A percentile compares a stretch with the other conserved stretches of the same genome.
Conservation (phyloP, 148 eudicot genomes). For the Vaccinium macrocarpon region DNA sequence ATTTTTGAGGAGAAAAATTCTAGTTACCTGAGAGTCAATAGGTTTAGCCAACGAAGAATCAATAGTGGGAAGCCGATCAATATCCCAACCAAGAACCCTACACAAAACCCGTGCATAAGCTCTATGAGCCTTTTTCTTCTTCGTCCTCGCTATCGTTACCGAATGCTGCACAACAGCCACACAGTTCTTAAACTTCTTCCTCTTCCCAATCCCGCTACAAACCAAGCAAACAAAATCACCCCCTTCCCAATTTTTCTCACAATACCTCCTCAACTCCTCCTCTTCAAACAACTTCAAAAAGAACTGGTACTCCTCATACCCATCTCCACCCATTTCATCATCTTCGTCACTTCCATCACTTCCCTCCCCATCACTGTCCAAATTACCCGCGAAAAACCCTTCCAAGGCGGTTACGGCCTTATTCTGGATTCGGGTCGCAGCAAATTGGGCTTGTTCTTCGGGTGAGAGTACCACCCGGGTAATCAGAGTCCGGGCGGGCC, state of each 20-base stretch:
- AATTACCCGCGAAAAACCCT: conserved; percentile 25
- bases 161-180: conserved; percentile 81
- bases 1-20: neutral
- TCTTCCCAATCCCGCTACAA: conserved; percentile 54
- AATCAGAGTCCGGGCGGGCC: no score
- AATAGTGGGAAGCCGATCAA: conserved; percentile 46
- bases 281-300: conserved; percentile 54
- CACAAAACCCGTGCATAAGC: conserved; percentile 67
- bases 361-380: conserved; percentile 3
- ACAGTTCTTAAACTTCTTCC: conserved; percentile 64
- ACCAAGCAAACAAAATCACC: conserved; percentile 82
- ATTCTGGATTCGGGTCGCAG: conserved; percentile 35
- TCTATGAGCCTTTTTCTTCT: conserved; percentile 71
- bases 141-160: conserved; percentile 50
- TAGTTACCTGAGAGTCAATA: conserved; percentile 20
- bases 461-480: conserved; percentile 29
- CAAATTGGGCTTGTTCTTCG: conserved; percentile 37
- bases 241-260: conserved; percentile 46
- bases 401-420: conserved; percentile 36
- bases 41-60: conserved; percentile 17
- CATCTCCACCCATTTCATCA: conserved; percentile 15
- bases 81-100: conserved; percentile 89
- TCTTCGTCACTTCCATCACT: conserved; percentile 25
- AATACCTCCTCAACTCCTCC: conserved; percentile 53
- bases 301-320: conserved; percentile 31